Base-by-base conservation (phyloP, 2,329 filamentous ascomycete species). In the Nigrograna mackinnonii region DNA sequence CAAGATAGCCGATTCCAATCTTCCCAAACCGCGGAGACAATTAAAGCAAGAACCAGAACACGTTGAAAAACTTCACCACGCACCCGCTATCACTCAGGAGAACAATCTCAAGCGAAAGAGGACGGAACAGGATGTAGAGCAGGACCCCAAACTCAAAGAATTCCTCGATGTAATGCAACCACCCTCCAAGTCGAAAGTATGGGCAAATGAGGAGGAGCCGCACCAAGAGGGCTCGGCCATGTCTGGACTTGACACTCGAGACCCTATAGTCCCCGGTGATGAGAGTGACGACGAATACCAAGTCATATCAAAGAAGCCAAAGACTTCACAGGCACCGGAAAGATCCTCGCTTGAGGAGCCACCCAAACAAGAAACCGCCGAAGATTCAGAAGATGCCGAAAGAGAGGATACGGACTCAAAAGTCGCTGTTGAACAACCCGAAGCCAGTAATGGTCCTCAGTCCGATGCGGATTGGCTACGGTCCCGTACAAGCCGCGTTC, bases 391-490 rank as follows among this genome's bases (percentile, higher is more conserved):
- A 33, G 36, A 43, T 17, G 9, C 24, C 9, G 24, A 28, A 9
- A 28, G 9, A 9, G 24, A 28, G 24, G 24, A 9, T 9, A 28
- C 24, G 24, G 24, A 28, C 9, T n/a, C 24, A 28, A n/a, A 28
- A 28, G 24, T 3, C 3, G 24, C 11, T 11, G 24, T 28, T 28
- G 24, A 28, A 28, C 31, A 33, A 33, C 11, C 11, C 31, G 31
- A 12, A 33, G 11, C 31, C 11, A 13, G 13, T 3, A 9, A 35
- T 40, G 66, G 67, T 34, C 73, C 74, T 37, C 76, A 84, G 3
- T 85, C 86, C 17, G 91, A 96, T 70, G 84, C 86, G 47, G 91
- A 97, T 68, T 99, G 94, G 94, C 77, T 96, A 55, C 84, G 92
- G 44, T 92, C 88, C 49, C 84, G 88, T 55, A 97, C 91, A 12